These are phyloP conservation scores for Capronia epimyces DNA, from an alignment of 2,329 filamentous ascomycete genomes.

Conservation along the genomic window DNA sequence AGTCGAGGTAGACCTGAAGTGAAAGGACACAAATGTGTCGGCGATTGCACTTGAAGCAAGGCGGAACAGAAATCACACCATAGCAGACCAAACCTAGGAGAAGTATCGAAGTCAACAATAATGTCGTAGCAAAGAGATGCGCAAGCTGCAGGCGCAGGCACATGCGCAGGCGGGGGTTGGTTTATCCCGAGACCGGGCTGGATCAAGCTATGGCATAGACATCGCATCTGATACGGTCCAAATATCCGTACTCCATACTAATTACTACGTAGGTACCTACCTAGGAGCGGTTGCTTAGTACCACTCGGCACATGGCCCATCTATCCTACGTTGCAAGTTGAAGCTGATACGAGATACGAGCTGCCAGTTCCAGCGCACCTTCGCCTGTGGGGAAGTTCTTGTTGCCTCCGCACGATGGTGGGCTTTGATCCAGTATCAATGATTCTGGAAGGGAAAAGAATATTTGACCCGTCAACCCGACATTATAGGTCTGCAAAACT, in stretches of 20 bases:
- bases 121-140: not conserved
- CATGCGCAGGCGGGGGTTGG: constrained; percentile 1
- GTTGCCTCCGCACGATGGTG: not conserved
- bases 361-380: not conserved
- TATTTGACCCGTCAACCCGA: not conserved
- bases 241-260: too few relatives aligned
- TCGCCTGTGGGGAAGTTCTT: not conserved
- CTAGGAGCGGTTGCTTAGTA: too few relatives aligned
- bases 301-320: not conserved
- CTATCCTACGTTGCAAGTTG: too few relatives aligned
- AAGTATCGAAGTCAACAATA: not conserved
- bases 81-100: not conserved
- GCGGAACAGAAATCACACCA: constrained; percentile 6
- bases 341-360: constrained; percentile 9
- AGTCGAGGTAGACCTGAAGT: not conserved
- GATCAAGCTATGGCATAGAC: not conserved
- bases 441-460: constrained; percentile 1
- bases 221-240: too few relatives aligned
- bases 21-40: not conserved
- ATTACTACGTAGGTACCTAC: too few relatives aligned
- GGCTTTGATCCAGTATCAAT: not conserved
- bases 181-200: not conserved
- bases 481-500: not conserved
- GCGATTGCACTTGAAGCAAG: not conserved
- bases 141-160: constrained; percentile 2